These are phyloP conservation scores for Diaporthe citriasiana DNA, from an alignment of 2,329 filamentous ascomycete species.

Conservation along the genomic window DNA sequence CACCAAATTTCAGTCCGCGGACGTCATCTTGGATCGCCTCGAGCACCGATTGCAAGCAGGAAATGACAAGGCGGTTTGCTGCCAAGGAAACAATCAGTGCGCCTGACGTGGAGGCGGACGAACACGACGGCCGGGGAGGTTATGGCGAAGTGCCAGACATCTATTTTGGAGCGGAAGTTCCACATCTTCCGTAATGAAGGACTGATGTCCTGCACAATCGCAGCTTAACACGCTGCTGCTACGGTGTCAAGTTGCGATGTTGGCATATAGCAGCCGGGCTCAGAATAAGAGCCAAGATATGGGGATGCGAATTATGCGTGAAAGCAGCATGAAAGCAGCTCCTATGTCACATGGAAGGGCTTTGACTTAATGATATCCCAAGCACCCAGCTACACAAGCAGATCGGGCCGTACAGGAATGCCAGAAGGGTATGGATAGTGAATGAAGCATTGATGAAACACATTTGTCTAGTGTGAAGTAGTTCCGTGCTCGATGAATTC, in stretches of 20 bases:
- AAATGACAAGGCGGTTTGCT: background rate
- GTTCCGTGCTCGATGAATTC: background rate
- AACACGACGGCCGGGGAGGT: background rate
- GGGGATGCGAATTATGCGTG: background rate
- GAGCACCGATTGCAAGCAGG: too few relatives aligned
- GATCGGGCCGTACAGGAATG: background rate
- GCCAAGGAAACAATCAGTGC: background rate
- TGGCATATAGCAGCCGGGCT: background rate
- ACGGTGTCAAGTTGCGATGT: background rate
- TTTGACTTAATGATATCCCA: background rate
- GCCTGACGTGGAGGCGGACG: too few relatives aligned
- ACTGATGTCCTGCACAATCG: background rate
- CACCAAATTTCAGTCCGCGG: too few relatives aligned
- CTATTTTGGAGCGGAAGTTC: background rate
- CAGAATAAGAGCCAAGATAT: background rate
- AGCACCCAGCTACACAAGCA: background rate
- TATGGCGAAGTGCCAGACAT: too few relatives aligned
- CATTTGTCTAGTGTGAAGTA: background rate
- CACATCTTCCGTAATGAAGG: background rate
- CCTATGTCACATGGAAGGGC: background rate
- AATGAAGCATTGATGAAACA: background rate
- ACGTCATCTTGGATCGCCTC: background rate
- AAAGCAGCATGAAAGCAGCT: background rate
- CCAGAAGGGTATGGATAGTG: background rate
- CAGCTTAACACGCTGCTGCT: background rate